Percentiles rank a stretch among this genome's conserved stretches.
phyloP scores from a whole-genome alignment of 1,139 yeast genomes.

The Scheffersomyces parashehatae region DNA sequence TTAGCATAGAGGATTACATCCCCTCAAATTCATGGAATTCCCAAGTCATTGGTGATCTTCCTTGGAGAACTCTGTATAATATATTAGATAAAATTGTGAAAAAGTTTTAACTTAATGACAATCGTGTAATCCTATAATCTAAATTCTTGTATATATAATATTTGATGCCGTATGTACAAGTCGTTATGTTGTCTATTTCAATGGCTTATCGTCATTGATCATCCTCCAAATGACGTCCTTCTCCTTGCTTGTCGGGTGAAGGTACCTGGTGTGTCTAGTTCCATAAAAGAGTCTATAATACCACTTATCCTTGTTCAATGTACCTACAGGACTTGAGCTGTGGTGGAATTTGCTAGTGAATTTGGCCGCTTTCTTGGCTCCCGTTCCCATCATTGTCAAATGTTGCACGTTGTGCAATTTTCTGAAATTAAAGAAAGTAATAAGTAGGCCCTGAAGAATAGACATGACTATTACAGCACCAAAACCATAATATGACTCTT shows the following conservation, averaged over 20 bases:
- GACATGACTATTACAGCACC: slow-evolving; percentile 56
- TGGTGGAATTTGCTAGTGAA: slow-evolving; percentile 3
- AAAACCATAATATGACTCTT: slow-evolving; percentile 71
- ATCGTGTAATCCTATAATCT: no score
- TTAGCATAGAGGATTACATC: no score
- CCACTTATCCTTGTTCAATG: slow-evolving; percentile 15
- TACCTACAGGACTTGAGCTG: slow-evolving; percentile 4
- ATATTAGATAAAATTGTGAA: no score
- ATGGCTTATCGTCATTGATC: slow-evolving; percentile 60
- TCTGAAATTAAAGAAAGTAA: slow-evolving; percentile 46
- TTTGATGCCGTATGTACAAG: background rate
- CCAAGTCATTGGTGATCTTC: no score
- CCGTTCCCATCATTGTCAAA: slow-evolving; percentile 59
- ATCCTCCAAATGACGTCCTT: slow-evolving; percentile 72
- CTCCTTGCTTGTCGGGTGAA: slow-evolving; percentile 45
- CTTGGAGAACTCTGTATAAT: no score
- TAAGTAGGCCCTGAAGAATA: slow-evolving; percentile 43
- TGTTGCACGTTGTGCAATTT: slow-evolving; percentile 58
- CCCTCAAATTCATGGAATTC: no score
- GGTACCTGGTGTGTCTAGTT: slow-evolving; percentile 27
- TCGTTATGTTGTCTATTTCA: background rate
- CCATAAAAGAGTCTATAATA: slow-evolving; percentile 29
- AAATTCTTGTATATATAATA: background rate
- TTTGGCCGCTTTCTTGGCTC: slow-evolving; percentile 1
- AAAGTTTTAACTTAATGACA: no score